These are phyloP conservation scores for Oemleria cerasiformis DNA, from an alignment of 306 rosid genomes.

Conservation along the genomic window DNA sequence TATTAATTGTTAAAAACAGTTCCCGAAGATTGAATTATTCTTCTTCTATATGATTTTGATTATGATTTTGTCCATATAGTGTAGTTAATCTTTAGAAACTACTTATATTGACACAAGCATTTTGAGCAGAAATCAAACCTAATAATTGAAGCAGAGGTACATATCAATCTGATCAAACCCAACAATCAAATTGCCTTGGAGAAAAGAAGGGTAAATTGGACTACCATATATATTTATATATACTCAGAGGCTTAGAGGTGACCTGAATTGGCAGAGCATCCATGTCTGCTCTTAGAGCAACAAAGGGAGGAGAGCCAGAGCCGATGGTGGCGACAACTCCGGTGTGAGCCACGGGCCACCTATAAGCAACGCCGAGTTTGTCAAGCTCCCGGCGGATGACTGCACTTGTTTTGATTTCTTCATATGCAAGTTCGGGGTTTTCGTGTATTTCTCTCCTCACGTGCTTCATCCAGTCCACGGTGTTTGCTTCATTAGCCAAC, in stretches of 20 bases:
- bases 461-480: constrained; percentile 61
- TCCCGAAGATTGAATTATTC: too few species aligned
- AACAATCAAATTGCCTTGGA: constrained; percentile 2
- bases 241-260: not conserved
- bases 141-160: not conserved
- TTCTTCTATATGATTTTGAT: too few species aligned
- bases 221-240: not conserved
- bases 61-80: too few species aligned
- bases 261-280: constrained; percentile 96
- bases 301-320: constrained; percentile 72
- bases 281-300: constrained; percentile 94
- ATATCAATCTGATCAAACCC: not conserved
- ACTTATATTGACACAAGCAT: not conserved
- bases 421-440: constrained; percentile 75
- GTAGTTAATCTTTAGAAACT: too few species aligned
- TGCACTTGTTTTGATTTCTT: constrained; percentile 67
- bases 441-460: constrained; percentile 77
- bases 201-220: not conserved
- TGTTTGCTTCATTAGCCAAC: constrained; percentile 47
- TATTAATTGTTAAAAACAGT: too few species aligned
- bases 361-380: constrained; percentile 48
- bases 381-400: constrained; percentile 71
- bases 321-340: constrained; percentile 80
- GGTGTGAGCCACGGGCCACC: constrained; percentile 81
- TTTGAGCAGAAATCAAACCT: not conserved